Base-by-base conservation (phyloP, 441 rosid species). In the Populus hybrid region DNA sequence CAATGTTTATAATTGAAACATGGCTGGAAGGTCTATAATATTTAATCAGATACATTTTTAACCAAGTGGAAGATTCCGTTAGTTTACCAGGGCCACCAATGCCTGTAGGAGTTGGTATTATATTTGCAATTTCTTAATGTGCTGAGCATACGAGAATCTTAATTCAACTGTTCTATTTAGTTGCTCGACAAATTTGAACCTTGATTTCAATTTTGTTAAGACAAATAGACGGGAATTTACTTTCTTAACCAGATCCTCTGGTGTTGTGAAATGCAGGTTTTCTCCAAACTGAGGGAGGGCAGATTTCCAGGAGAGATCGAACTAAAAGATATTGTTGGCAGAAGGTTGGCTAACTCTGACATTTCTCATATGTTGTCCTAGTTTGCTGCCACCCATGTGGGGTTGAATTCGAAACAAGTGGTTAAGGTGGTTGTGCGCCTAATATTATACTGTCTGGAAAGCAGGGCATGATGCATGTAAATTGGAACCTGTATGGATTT, bases 231-330 rank as follows among this genome's bases (percentile, higher is more conserved):
- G 4, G 32, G 32, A 30, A 30, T 6, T 9, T 4, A 5, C 14
- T 50, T 10, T 36, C 34, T 70, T 18, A 38, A 30, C 1, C 1
- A 0, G 5, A 24, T 53, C 30, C 2, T 9, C 34, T 18, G 7
- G 8, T 30, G 30, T 50, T 30, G 36, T 70, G 1, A 65, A 8
- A 81, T 79, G 67, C 81, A 93, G 98, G 93, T 92, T 70, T 93
- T 87, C 88, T 94, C 98, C 28, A 94, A 93, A 72, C 82, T 89
- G 84, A 85, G 81, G 84, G 93, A 89, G 83, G 92, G 89, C 72
- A 89, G 97, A 75, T 93, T 93, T 77, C 98, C 97, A 0, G 95
- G 98, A 18, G 97, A 93, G 83, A 91, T 93, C 28, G 98, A 93
- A 82, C 79, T 93, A 65, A 88, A 86, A 81, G 97, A 94, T 80